A percentile compares a stretch with the other conserved stretches of the same genome.
These are phyloP conservation scores for Pythium sukuiense DNA, from an alignment of 352 stramenopile genomes.

Conservation along the genomic window DNA sequence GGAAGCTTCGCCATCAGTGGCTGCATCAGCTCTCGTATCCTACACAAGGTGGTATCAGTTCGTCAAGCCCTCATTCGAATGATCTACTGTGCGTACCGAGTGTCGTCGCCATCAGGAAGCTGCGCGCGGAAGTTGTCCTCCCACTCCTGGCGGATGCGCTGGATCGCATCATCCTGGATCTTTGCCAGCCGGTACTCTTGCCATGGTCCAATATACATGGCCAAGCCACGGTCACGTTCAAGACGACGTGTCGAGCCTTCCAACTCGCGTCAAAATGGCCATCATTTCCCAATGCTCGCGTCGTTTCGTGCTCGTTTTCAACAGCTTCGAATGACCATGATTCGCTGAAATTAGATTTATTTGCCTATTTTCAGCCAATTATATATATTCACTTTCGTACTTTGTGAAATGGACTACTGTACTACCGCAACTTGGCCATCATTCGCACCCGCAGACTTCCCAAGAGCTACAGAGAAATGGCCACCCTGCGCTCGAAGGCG, in stretches of 20 bases:
- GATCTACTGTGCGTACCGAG: conserved; percentile 23
- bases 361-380: conserved; percentile 12
- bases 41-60: neutral
- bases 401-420: neutral
- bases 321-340: neutral
- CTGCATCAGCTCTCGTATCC: conserved; percentile 80
- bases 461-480: conserved; percentile 18
- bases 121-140: conserved; percentile 59
- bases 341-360: neutral
- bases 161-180: conserved; percentile 78
- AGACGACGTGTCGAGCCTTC: neutral
- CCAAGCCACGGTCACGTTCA: neutral
- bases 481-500: conserved; percentile 38
- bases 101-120: conserved; percentile 47
- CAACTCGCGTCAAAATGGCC: neutral
- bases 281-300: neutral
- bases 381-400: conserved; percentile 3
- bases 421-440: conserved; percentile 2
- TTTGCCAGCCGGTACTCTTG: conserved; percentile 85
- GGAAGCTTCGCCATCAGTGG: conserved; percentile 70
- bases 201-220: conserved; percentile 87
- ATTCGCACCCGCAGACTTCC: conserved; percentile 9
- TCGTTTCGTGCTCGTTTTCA: conserved; percentile 17
- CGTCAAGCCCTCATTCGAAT: neutral
- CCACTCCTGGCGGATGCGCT: conserved; percentile 65